A percentile compares a stretch with the other conserved stretches of the same genome.
phyloP scores from a whole-genome alignment of 352 stramenopile genomes.

The Phytophthora crassamura region DNA sequence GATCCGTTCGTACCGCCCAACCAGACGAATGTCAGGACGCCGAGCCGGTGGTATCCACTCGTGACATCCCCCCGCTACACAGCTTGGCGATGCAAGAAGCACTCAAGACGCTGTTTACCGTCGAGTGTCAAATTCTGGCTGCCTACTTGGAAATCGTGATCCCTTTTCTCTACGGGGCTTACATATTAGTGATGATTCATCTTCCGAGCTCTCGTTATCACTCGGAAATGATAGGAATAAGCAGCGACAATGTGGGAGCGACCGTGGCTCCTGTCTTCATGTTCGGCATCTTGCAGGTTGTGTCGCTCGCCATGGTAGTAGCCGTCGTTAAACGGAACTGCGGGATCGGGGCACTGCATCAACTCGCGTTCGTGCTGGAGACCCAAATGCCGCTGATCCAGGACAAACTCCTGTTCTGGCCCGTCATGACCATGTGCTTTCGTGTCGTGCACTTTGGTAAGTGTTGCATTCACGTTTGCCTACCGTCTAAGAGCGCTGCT shows the following conservation, averaged over 20 bases:
- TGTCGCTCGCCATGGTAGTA: constrained; percentile 22
- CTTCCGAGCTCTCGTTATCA: constrained; percentile 39
- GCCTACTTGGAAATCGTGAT: constrained; percentile 48
- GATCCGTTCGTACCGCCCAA: constrained; percentile 1
- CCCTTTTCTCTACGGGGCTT: constrained; percentile 36
- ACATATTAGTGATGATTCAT: constrained; percentile 16
- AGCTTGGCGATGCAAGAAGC: constrained; percentile 15
- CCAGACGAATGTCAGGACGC: background rate
- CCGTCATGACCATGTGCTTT: constrained; percentile 20
- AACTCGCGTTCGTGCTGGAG: constrained; percentile 32
- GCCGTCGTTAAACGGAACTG: constrained; percentile 19
- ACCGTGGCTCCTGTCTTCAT: constrained; percentile 22
- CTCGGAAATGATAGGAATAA: constrained; percentile 28
- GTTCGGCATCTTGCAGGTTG: constrained; percentile 27
- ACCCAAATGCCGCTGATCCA: constrained; percentile 25
- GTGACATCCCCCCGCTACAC: too few relatives aligned
- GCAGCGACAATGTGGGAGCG: background rate
- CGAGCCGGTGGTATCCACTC: too few relatives aligned
- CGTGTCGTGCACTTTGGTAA: constrained; percentile 29
- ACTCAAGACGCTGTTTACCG: constrained; percentile 30
- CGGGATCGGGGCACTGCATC: constrained; percentile 17
- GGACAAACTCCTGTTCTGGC: constrained; percentile 37
- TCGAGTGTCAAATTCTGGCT: constrained; percentile 39
- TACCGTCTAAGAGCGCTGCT: too few relatives aligned
- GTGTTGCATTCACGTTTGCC: too few relatives aligned